Conservation (phyloP, 139 green algal species). For the Gonium pectorale region DNA sequence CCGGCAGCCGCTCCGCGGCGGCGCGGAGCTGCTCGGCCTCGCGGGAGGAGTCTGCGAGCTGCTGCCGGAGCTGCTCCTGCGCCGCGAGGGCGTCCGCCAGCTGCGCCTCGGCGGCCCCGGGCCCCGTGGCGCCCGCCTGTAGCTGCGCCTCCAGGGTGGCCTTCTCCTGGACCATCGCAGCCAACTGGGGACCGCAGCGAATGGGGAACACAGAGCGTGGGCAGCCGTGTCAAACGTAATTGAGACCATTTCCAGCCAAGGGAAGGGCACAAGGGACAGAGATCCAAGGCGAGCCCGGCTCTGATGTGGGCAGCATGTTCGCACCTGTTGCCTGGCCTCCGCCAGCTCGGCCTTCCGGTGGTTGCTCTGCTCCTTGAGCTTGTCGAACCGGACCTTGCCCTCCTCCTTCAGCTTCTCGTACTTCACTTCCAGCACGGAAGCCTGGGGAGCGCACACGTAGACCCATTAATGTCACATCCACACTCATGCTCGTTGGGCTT, state of each 20-base stretch:
- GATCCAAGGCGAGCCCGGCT: too few species aligned
- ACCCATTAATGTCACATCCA: neutral
- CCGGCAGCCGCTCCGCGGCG: neutral
- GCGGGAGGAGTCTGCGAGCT: neutral
- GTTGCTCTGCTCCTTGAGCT: conserved; percentile 43
- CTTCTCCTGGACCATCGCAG: conserved; percentile 27
- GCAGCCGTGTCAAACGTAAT: too few species aligned
- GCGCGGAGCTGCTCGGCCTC: conserved; percentile 10
- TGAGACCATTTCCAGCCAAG: too few species aligned
- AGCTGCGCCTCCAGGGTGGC: conserved; percentile 24
- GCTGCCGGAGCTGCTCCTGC: neutral
- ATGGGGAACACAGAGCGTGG: too few species aligned
- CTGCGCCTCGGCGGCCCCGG: neutral
- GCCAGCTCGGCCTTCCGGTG: conserved; percentile 40
- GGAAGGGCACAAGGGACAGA: too few species aligned
- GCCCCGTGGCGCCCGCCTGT: neutral
- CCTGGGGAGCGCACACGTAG: neutral
- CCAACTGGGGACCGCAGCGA: neutral
- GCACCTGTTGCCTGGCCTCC: conserved; percentile 30
- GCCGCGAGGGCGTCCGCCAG: neutral
- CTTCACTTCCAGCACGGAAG: conserved; percentile 25
- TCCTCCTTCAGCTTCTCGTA: conserved; percentile 42
- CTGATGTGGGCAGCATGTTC: too few species aligned
- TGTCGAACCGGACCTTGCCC: conserved; percentile 44
- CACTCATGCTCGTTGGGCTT: too few species aligned